Conservation (phyloP, 805 yeast genomes). For the Candida verbasci region DNA sequence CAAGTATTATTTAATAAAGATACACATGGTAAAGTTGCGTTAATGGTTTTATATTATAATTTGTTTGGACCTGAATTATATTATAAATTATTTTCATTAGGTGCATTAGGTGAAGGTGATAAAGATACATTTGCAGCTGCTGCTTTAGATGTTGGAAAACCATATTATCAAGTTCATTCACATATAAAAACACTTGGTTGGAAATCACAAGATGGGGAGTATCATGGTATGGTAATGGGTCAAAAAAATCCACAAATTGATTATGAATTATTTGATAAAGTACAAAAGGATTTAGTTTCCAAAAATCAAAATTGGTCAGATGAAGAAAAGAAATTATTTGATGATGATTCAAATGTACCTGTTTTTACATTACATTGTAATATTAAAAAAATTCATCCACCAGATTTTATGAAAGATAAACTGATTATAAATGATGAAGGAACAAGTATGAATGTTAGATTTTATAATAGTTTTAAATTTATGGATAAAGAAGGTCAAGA, state of each 20-base stretch:
- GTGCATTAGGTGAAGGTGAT: constrained; percentile 74
- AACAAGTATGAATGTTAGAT: constrained; percentile 10
- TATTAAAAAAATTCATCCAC: constrained; percentile 16
- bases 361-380: constrained; percentile 14
- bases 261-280: constrained; percentile 12
- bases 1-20: constrained; percentile 59
- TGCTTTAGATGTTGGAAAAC: constrained; percentile 27
- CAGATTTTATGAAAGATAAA: constrained; percentile 5
- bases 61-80: constrained; percentile 59
- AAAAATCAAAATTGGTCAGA: constrained; percentile 6
- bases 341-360: constrained; percentile 7
- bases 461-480: constrained; percentile 9
- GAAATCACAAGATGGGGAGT: constrained; percentile 22
- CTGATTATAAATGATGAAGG: constrained; percentile 6
- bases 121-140: constrained; percentile 73
- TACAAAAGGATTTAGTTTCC: background rate
- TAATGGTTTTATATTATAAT: constrained; percentile 62
- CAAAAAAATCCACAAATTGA: constrained; percentile 24
- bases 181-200: constrained; percentile 13
- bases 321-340: constrained; percentile 5
- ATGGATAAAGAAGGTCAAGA: constrained; percentile 4
- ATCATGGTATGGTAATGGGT: constrained; percentile 26
- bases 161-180: constrained; percentile 16
- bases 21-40: constrained; percentile 51
- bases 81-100: constrained; percentile 65